Evolutionary conservation across 352 stramenopile genomes (phyloP), one percentile per base, ranked within the genome.

Genomic region (Phytophthora niederhauseri): DNA sequence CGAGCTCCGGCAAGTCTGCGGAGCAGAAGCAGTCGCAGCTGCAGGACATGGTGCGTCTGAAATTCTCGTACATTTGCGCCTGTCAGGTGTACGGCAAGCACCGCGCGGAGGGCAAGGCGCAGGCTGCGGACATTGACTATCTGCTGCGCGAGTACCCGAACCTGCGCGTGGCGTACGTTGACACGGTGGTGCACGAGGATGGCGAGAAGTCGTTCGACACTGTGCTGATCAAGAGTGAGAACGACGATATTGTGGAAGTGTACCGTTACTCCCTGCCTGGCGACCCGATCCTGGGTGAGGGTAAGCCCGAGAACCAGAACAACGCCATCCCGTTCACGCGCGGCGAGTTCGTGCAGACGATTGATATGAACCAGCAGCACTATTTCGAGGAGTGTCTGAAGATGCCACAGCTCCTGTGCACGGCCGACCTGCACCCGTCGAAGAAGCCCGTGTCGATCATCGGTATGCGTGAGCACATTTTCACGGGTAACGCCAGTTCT

Each of bases 361-460:
- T 95, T 31, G 88, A 95, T 80, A 94, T 94, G 88, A 95, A 95
- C 72, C 88, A 95, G 74, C 77, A 95, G 48, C 83, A 93, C 66
- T 94, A 94, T 74, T 93, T 94, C 57, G 88, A 95, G 63, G 86
- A 94, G 62, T 93, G 85, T 67, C 51, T 95, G 43, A 95, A 94
- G 81, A 93, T 95, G 84, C 84, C 86, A 11, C 84, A 93, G 69
- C 69, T 95, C 17, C 65, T 95, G 57, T 82, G 82, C 51, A 92
- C 83, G 28, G 84, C 85, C 7, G 85, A 92, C 31, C 52, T 90
- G 31, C 85, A 93, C 57, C 73, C 82, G 48, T 90, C 82, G 3
- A 81, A 82, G 54, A 85, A 90, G 46, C 85, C 85, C 6, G 84
- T 93, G 8, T 87, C 80, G 38, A 95, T 95, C 53, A 94, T 94